Conservation (phyloP, 805 yeast genomes). For the Kuraishia molischiana region DNA sequence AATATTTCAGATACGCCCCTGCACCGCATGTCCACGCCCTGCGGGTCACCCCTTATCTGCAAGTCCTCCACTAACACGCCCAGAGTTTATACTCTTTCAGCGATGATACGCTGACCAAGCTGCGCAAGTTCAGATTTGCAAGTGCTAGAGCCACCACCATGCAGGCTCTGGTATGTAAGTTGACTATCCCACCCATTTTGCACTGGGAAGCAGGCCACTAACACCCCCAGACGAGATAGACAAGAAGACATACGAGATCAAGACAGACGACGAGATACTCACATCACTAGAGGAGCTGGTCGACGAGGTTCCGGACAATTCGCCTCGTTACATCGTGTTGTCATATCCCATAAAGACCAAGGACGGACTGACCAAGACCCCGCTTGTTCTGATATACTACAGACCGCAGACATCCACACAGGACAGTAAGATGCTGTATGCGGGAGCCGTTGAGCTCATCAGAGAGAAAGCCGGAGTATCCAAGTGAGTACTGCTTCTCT, state of each 20-base stretch:
- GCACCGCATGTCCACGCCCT: too few species aligned
- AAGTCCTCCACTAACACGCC: neutral
- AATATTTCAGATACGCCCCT: too few species aligned
- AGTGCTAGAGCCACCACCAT: constrained; percentile 55
- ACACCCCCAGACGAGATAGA: constrained; percentile 46
- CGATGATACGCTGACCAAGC: constrained; percentile 44
- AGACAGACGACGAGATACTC: constrained; percentile 37
- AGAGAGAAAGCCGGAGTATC: constrained; percentile 74
- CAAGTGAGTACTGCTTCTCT: constrained; percentile 19
- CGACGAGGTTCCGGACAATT: constrained; percentile 74
- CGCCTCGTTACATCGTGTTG: constrained; percentile 66
- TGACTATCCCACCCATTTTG: too few species aligned
- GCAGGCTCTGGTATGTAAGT: constrained; percentile 54
- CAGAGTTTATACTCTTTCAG: constrained; percentile 44
- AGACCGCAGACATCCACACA: constrained; percentile 82
- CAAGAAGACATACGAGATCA: constrained; percentile 39
- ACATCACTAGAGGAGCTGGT: constrained; percentile 48
- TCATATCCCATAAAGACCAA: constrained; percentile 62
- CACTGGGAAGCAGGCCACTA: constrained; percentile 2
- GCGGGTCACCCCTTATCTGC: too few species aligned
- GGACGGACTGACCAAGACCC: constrained; percentile 70
- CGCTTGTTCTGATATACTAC: constrained; percentile 78
- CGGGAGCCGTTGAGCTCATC: constrained; percentile 79
- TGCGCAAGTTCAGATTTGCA: constrained; percentile 65
- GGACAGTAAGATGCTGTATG: constrained; percentile 78